These are phyloP conservation scores for Kluyveromyces starmeri DNA, from an alignment of 805 yeast genomes.

Conservation along the genomic window DNA sequence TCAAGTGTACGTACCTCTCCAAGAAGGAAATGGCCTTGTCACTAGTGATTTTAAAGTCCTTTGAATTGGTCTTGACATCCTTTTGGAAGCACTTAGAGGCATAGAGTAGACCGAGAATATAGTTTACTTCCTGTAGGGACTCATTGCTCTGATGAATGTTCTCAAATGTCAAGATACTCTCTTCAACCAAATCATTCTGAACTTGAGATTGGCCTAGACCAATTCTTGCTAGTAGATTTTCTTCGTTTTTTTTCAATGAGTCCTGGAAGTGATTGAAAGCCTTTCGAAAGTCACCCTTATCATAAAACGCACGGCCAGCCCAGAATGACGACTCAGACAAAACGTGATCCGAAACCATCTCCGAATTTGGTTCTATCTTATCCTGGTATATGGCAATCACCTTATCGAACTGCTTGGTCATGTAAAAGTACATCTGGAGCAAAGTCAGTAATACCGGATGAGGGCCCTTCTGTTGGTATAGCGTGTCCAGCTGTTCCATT, in stretches of 20 bases:
- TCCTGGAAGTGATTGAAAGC: constrained; percentile 69
- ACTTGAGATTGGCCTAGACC: constrained; percentile 85
- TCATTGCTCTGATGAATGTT: constrained; percentile 56
- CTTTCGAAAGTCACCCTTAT: constrained; percentile 47
- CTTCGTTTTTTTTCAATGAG: constrained; percentile 56
- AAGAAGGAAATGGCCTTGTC: constrained; percentile 54
- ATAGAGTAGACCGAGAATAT: constrained; percentile 67
- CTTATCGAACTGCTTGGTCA: constrained; percentile 49
- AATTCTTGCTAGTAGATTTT: constrained; percentile 58
- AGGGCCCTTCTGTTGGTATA: constrained; percentile 34
- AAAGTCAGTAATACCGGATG: constrained; percentile 58
- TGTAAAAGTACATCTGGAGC: constrained; percentile 62
- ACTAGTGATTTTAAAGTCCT: constrained; percentile 19
- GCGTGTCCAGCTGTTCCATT: constrained; percentile 34
- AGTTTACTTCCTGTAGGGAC: constrained; percentile 63
- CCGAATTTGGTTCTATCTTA: constrained; percentile 31
- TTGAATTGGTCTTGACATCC: constrained; percentile 9
- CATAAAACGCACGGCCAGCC: constrained; percentile 74
- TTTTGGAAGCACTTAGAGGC: constrained; percentile 35
- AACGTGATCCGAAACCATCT: constrained; percentile 30
- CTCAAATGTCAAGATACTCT: constrained; percentile 81
- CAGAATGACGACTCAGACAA: constrained; percentile 66
- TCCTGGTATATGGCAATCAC: constrained; percentile 53
- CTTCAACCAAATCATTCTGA: constrained; percentile 63
- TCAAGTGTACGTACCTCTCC: constrained; percentile 60